Conservation (phyloP, 129 eudicot genomes). For the Helichrysum umbraculigerum region DNA sequence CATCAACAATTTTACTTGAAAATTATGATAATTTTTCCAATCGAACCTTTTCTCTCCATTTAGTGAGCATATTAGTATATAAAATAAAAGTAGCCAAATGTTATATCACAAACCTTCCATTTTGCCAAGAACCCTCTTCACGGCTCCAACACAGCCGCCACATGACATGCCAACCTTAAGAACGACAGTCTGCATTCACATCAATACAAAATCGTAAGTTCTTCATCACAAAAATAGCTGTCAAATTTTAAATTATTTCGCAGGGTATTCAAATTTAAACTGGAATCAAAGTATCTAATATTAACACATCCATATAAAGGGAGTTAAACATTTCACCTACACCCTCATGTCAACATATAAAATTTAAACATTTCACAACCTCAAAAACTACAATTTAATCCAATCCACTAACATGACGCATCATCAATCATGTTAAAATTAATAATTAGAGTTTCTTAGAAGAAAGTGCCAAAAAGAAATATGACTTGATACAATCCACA, state of each 20-base stretch:
- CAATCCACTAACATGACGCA: neutral
- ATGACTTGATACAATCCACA: neutral
- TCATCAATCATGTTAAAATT: neutral
- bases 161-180: constrained; percentile 97
- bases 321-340: neutral
- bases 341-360: neutral
- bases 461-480: neutral
- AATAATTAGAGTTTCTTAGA: neutral
- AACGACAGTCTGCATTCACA: constrained; percentile 77
- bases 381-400: neutral
- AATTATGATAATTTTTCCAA: neutral
- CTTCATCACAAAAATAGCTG: neutral
- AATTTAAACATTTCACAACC: neutral
- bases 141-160: constrained; percentile 96
- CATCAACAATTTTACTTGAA: neutral
- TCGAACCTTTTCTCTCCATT: neutral
- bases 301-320: neutral
- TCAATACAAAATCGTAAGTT: constrained; percentile 7
- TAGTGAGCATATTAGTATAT: neutral
- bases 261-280: neutral
- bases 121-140: constrained; percentile 81
- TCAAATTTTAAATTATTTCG: neutral
- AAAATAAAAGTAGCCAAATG: neutral
- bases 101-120: constrained; percentile 72
- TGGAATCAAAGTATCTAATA: neutral